phyloP scores from a whole-genome alignment of 805 yeast species.

The Kuraishia ogatae region DNA sequence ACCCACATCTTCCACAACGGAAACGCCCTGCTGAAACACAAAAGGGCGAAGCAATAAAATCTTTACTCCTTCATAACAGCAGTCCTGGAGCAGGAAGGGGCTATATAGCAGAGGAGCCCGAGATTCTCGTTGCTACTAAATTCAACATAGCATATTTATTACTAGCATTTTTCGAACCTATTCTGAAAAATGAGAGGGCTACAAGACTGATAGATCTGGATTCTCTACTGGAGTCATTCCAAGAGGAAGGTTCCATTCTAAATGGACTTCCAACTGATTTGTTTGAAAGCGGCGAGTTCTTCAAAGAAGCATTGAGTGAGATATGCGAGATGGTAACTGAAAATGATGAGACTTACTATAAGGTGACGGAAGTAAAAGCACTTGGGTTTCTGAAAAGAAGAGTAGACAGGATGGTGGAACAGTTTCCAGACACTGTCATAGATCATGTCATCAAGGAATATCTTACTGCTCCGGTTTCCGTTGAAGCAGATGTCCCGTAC shows the following conservation, averaged over 20 bases:
- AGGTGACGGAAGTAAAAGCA: constrained; percentile 31
- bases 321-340: constrained; percentile 33
- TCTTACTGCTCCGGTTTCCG: constrained; percentile 15
- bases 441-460: constrained; percentile 15
- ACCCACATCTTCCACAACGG: constrained; percentile 21
- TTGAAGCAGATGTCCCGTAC: constrained; percentile 2
- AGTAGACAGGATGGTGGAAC: constrained; percentile 22
- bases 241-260: constrained; percentile 6
- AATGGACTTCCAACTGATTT: constrained; percentile 14
- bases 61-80: constrained; percentile 22
- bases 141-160: constrained; percentile 32
- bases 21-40: constrained; percentile 18
- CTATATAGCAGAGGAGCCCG: constrained; percentile 31
- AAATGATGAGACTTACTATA: constrained; percentile 35
- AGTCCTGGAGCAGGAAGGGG: constrained; percentile 9
- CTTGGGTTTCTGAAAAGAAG: constrained; percentile 28
- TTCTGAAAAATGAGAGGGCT: constrained; percentile 10
- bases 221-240: constrained; percentile 31
- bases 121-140: constrained; percentile 28
- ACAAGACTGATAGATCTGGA: constrained; percentile 30
- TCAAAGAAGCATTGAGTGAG: constrained; percentile 17
- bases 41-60: constrained; percentile 29
- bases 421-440: constrained; percentile 29
- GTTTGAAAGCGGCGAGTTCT: constrained; percentile 19
- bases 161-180: constrained; percentile 24